Evolutionary conservation across 345 rosid genomes (phyloP).

Genomic region (Turnera subulata): DNA sequence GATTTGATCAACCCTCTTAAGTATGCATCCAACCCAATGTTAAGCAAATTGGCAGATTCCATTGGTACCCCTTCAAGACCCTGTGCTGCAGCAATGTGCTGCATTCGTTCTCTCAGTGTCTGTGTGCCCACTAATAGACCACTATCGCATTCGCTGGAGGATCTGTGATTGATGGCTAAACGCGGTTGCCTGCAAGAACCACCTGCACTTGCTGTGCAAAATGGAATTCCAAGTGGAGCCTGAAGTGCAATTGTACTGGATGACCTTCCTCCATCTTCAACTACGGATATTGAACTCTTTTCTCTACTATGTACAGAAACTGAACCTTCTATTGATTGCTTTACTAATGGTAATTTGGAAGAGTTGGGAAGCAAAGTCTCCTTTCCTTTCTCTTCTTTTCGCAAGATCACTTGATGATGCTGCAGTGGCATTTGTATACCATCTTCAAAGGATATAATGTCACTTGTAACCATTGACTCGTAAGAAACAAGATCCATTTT

Average conservation of each 20-base stretch:
- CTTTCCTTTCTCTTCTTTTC: no score
- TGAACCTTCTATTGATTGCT: constrained; percentile 15
- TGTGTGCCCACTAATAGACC: constrained; percentile 35
- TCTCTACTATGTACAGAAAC: constrained; percentile 20
- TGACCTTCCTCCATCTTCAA: constrained; percentile 15
- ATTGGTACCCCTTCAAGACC: constrained; percentile 42
- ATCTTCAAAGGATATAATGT: constrained; percentile 12
- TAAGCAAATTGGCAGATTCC: constrained; percentile 42
- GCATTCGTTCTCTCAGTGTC: constrained; percentile 37
- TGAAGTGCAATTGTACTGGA: constrained; percentile 22
- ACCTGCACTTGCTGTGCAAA: constrained; percentile 27
- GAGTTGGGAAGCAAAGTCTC: no score
- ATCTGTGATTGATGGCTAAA: constrained; percentile 12
- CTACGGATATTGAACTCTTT: not conserved
- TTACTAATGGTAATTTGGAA: no score
- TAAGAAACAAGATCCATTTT: constrained; percentile 21
- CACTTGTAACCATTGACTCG: constrained; percentile 11
- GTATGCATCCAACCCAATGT: constrained; percentile 34
- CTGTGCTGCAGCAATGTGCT: constrained; percentile 32
- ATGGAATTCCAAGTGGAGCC: constrained; percentile 43
- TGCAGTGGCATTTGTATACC: constrained; percentile 17
- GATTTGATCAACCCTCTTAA: constrained; percentile 41
- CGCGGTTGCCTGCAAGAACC: constrained; percentile 18
- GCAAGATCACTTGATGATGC: constrained; percentile 48
- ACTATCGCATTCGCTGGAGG: constrained; percentile 21